Conservation (phyloP, 73 alveolate species). For the Durusdinium trenchii region DNA sequence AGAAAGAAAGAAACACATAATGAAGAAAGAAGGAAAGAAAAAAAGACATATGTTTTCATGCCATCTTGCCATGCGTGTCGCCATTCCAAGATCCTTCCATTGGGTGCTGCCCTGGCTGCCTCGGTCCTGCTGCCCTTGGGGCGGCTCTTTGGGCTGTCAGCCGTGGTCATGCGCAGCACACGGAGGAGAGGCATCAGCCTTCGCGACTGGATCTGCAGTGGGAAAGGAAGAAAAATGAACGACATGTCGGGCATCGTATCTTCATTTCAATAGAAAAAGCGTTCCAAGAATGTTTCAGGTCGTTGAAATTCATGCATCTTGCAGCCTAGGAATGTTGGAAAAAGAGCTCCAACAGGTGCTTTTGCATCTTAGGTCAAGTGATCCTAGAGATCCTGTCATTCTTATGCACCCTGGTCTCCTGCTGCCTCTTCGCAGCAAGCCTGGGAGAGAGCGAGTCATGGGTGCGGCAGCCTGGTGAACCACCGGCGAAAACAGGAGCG, state of each 20-base stretch:
- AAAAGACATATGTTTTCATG: background rate
- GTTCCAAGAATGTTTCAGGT: too few species aligned
- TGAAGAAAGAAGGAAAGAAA: background rate
- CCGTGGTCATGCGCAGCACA: constrained; percentile 9
- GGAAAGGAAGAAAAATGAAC: too few species aligned
- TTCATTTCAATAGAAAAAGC: too few species aligned
- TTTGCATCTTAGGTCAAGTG: background rate
- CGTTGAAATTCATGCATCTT: too few species aligned
- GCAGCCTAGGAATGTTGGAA: too few species aligned
- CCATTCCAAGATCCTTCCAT: background rate
- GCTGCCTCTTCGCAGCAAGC: constrained; percentile 56
- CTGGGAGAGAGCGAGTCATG: constrained; percentile 54
- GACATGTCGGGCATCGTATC: too few species aligned
- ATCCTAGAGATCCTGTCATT: constrained; percentile 13
- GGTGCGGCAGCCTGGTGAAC: background rate
- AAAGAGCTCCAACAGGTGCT: too few species aligned
- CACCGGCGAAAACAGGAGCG: too few species aligned
- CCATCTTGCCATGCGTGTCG: background rate
- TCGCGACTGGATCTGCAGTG: too few species aligned
- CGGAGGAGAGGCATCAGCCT: background rate
- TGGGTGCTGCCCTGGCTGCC: constrained; percentile 55
- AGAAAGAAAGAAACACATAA: background rate
- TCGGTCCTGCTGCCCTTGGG: constrained; percentile 35
- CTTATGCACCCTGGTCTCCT: background rate
- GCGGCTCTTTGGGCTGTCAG: constrained; percentile 47